A percentile compares a stretch with the other conserved stretches of the same genome.
Evolutionary conservation across 2,329 filamentous ascomycete genomes (phyloP).

Genomic region (Thermoascus crustaceus): DNA sequence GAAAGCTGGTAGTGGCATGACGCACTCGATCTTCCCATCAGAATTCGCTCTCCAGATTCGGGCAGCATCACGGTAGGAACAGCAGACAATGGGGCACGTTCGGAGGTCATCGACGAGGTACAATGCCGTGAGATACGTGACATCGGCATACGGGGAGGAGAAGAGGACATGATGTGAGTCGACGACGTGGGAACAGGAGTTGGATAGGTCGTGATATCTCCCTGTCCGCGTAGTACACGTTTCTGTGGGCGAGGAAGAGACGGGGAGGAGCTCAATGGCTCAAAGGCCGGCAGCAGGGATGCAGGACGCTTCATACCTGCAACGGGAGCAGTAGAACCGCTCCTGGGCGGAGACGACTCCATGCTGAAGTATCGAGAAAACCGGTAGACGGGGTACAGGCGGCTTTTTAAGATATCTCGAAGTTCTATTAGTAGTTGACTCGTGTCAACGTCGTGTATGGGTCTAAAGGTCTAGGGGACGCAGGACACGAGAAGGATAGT

Average conservation of each 20-base stretch:
- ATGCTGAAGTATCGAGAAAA: slow-evolving; percentile 18
- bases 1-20: slow-evolving; percentile 94
- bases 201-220: slow-evolving; percentile 60
- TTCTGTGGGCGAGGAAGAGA: slow-evolving; percentile 41
- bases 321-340: slow-evolving; percentile 23
- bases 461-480: slow-evolving; percentile 9
- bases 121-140: slow-evolving; percentile 51
- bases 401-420: slow-evolving; percentile 7
- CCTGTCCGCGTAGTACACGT: slow-evolving; percentile 38
- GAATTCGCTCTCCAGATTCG: slow-evolving; percentile 69
- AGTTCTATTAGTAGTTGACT: slow-evolving; percentile 16
- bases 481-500: slow-evolving; percentile 5
- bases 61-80: slow-evolving; percentile 77
- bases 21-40: slow-evolving; percentile 89
- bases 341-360: slow-evolving; percentile 35
- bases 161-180: slow-evolving; percentile 82
- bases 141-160: slow-evolving; percentile 54
- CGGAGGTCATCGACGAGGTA: slow-evolving; percentile 50
- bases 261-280: slow-evolving; percentile 42
- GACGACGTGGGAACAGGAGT: slow-evolving; percentile 92
- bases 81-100: slow-evolving; percentile 73
- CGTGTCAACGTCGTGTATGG: slow-evolving; percentile 14
- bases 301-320: slow-evolving; percentile 41
- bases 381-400: slow-evolving; percentile 8
- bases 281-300: slow-evolving; percentile 42